Conservation (phyloP, 1,284 basidiomycete species). For the Cutaneotrichosporon daszewskae region DNA sequence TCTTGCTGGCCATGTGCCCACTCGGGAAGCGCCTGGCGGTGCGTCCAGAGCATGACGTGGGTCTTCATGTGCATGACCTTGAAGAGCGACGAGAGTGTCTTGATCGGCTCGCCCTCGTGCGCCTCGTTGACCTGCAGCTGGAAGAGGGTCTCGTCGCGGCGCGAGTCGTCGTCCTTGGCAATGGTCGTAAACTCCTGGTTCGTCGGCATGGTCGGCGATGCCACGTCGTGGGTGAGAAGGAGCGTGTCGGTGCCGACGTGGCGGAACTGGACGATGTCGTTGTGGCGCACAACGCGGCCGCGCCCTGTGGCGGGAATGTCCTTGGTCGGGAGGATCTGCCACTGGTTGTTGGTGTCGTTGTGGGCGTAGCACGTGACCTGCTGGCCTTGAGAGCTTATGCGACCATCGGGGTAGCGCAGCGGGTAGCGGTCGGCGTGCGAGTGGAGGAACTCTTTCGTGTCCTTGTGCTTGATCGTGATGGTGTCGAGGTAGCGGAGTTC, state of each 20-base stretch:
- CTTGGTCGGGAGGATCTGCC: slow-evolving; percentile 92
- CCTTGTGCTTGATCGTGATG: slow-evolving; percentile 81
- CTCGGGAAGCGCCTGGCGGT: slow-evolving; percentile 67
- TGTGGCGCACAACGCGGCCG: slow-evolving; percentile 79
- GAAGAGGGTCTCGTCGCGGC: slow-evolving; percentile 84
- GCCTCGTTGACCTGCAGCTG: slow-evolving; percentile 65
- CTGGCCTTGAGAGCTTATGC: slow-evolving; percentile 88
- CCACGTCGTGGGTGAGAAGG: slow-evolving; percentile 94
- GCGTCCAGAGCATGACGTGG: slow-evolving; percentile 90
- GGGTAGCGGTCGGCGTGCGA: slow-evolving; percentile 89
- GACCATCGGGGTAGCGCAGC: slow-evolving; percentile 90
- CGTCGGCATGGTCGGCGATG: slow-evolving; percentile 92
- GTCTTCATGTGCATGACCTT: slow-evolving; percentile 82
- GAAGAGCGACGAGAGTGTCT: slow-evolving; percentile 87
- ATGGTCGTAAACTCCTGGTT: slow-evolving; percentile 98
- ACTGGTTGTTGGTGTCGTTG: slow-evolving; percentile 74
- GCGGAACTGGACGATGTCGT: slow-evolving; percentile 80
- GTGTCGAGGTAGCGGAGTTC: slow-evolving; percentile 92
- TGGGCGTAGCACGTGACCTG: slow-evolving; percentile 94
- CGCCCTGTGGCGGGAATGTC: slow-evolving; percentile 82
- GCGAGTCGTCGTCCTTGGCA: slow-evolving; percentile 59
- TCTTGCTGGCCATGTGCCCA: slow-evolving; percentile 98
- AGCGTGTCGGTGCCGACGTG: slow-evolving; percentile 79
- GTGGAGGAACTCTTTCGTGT: slow-evolving; percentile 87
- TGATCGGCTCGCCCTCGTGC: slow-evolving; percentile 71